phyloP scores from a whole-genome alignment of 495 filamentous ascomycete species.

The Penicillium maclennaniae region DNA sequence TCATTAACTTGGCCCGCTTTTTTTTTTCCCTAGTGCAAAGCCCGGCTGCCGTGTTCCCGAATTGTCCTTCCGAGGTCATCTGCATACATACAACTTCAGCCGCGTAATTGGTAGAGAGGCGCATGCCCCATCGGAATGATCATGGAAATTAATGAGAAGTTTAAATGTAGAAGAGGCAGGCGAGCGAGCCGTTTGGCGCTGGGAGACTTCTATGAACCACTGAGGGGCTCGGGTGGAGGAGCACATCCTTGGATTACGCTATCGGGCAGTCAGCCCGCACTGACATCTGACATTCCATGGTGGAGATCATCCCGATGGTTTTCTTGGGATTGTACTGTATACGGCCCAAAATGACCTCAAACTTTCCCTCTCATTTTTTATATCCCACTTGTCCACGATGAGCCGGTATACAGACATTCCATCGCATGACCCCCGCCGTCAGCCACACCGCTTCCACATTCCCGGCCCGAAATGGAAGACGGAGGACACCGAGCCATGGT shows the following conservation, averaged over 20 bases:
- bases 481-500: constrained; percentile 19
- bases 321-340: not conserved
- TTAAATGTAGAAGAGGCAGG: not conserved
- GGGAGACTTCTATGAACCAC: constrained; percentile 10
- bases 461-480: constrained; percentile 5
- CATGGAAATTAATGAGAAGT: not conserved
- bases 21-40: constrained; percentile 1
- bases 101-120: not conserved
- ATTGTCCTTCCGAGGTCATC: constrained; percentile 8
- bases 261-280: constrained; percentile 28
- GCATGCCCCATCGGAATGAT: not conserved
- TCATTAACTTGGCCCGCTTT: constrained; percentile 12
- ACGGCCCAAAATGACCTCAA: constrained; percentile 1
- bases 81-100: constrained; percentile 8
- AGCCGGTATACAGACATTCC: not conserved
- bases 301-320: not conserved
- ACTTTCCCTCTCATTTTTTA: too few relatives aligned
- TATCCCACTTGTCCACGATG: not conserved
- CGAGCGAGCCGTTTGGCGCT: constrained; percentile 16
- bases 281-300: constrained; percentile 31
- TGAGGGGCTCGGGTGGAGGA: constrained; percentile 1
- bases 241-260: constrained; percentile 12
- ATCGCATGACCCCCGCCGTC: constrained; percentile 1
- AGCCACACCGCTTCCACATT: constrained; percentile 23
- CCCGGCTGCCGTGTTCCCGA: not conserved